phyloP scores from a whole-genome alignment of 129 eudicot genomes.

The Helianthus tuberosus region DNA sequence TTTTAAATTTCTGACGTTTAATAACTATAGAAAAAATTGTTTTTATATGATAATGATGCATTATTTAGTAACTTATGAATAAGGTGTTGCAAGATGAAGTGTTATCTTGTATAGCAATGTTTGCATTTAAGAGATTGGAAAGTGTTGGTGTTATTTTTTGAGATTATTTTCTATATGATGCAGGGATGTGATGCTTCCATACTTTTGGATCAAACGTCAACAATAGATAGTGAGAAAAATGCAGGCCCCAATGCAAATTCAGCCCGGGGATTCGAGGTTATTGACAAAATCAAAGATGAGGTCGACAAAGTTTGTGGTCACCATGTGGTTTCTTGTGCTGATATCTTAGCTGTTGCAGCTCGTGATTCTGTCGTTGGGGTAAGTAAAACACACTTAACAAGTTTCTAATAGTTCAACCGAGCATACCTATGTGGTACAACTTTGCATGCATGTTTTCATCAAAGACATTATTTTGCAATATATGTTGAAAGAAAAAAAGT shows the following conservation, averaged over 20 bases:
- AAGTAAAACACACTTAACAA: background rate
- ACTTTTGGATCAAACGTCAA: conserved; percentile 37
- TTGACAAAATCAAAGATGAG: conserved; percentile 36
- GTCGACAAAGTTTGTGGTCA: conserved; percentile 36
- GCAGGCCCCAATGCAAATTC: conserved; percentile 32
- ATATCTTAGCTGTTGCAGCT: conserved; percentile 43
- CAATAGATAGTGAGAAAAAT: conserved; percentile 30
- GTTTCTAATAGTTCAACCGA: too few species aligned
- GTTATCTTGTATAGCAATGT: background rate
- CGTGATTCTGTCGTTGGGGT: conserved; percentile 40
- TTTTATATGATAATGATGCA: too few species aligned
- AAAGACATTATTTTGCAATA: too few species aligned
- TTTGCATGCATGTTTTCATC: too few species aligned
- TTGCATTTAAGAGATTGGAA: background rate
- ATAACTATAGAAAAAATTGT: too few species aligned
- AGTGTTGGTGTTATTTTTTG: background rate
- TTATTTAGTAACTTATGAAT: too few species aligned
- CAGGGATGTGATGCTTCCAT: conserved; percentile 51
- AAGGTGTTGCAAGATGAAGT: background rate
- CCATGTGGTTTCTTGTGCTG: conserved; percentile 39
- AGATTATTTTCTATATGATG: background rate
- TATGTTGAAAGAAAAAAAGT: background rate
- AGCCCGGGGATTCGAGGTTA: conserved; percentile 42
- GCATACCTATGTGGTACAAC: too few species aligned
- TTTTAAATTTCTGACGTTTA: too few species aligned